phyloP scores from a whole-genome alignment of 768 basidiomycete genomes.

The Neoboletus magnificus region DNA sequence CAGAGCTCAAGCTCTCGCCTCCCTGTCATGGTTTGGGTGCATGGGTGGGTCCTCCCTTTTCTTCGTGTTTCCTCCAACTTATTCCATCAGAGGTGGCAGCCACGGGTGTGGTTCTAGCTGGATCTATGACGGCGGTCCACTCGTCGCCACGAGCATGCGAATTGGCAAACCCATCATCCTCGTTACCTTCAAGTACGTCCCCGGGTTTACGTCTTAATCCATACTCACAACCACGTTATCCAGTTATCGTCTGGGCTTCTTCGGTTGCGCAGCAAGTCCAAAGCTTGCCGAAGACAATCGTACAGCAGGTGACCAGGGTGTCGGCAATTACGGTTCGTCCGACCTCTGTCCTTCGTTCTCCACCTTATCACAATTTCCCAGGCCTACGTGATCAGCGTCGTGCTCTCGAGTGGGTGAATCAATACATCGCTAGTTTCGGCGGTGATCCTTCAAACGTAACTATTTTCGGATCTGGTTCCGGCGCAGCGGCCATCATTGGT shows the following conservation, averaged over 20 bases:
- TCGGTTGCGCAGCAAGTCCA: constrained; percentile 71
- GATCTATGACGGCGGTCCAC: constrained; percentile 70
- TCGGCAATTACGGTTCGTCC: constrained; percentile 70
- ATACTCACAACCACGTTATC: constrained; percentile 6
- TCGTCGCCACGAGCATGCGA: constrained; percentile 65
- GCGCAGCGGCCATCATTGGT: constrained; percentile 53
- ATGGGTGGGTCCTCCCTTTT: constrained; percentile 53
- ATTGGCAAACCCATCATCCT: constrained; percentile 64
- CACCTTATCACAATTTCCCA: constrained; percentile 20
- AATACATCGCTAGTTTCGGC: constrained; percentile 59
- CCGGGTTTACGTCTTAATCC: constrained; percentile 17
- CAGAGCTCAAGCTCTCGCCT: constrained; percentile 49
- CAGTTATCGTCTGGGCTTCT: constrained; percentile 74
- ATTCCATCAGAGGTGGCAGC: constrained; percentile 57
- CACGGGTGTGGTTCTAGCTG: constrained; percentile 73
- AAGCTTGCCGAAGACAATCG: constrained; percentile 67
- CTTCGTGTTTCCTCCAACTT: constrained; percentile 15
- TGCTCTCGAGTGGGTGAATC: constrained; percentile 63
- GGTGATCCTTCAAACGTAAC: constrained; percentile 56
- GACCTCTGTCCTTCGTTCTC: not conserved
- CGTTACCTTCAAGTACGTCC: constrained; percentile 70
- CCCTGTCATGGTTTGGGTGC: constrained; percentile 86
- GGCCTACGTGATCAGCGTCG: constrained; percentile 63
- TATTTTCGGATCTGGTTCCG: constrained; percentile 40
- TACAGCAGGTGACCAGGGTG: constrained; percentile 60